A percentile compares a stretch with the other conserved stretches of the same genome.
phyloP scores from a whole-genome alignment of 2,329 filamentous ascomycete genomes.

The Aspergillus floridensis region DNA sequence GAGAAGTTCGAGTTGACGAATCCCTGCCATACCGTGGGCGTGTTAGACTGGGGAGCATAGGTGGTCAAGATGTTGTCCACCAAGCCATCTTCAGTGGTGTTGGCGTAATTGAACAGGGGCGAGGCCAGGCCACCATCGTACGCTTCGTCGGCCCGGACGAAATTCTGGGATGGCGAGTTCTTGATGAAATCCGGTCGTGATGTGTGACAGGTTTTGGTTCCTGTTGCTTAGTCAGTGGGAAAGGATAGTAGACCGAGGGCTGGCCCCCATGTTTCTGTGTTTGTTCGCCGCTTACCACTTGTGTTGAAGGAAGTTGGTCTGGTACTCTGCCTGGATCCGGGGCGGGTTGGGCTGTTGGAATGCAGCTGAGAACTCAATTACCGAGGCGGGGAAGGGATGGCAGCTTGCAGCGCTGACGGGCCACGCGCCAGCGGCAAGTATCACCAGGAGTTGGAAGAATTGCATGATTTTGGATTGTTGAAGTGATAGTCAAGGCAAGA shows the following conservation, averaged over 20 bases:
- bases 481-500: too few species aligned
- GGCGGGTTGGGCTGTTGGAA: slow-evolving; percentile 25
- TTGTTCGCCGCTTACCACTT: slow-evolving; percentile 32
- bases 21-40: slow-evolving; percentile 30
- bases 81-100: slow-evolving; percentile 33
- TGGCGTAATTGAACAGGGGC: slow-evolving; percentile 38
- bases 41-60: slow-evolving; percentile 14
- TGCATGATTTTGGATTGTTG: too few species aligned
- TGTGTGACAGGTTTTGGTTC: slow-evolving; percentile 41
- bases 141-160: slow-evolving; percentile 35
- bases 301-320: slow-evolving; percentile 39
- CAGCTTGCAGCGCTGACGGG: too few species aligned
- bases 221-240: slow-evolving; percentile 15
- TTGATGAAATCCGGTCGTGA: slow-evolving; percentile 37
- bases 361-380: too few species aligned
- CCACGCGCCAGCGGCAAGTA: too few species aligned
- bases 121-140: slow-evolving; percentile 28
- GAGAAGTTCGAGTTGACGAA: slow-evolving; percentile 42
- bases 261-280: too few species aligned
- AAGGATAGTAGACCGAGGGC: too few species aligned
- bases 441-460: too few species aligned
- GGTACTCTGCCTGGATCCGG: slow-evolving; percentile 30
- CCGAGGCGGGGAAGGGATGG: too few species aligned
- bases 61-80: slow-evolving; percentile 39
- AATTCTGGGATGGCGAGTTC: slow-evolving; percentile 31